Evolutionary conservation across 345 rosid genomes (phyloP).

Genomic region (Populus nigra): DNA sequence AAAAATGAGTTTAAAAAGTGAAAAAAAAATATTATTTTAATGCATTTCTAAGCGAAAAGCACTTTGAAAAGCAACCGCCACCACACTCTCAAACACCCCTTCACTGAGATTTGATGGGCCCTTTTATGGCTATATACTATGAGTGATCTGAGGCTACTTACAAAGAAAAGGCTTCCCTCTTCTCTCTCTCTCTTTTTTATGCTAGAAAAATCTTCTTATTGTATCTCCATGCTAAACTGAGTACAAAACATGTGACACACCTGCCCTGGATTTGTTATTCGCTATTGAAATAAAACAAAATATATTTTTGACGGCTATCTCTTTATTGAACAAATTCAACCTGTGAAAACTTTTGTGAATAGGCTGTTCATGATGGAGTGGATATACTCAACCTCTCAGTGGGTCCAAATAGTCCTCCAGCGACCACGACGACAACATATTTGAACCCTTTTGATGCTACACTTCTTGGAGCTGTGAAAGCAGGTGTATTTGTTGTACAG

Average conservation of each 20-base stretch:
- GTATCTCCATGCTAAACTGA: not conserved
- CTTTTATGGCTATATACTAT: not conserved
- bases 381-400: constrained; percentile 95
- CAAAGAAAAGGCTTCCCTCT: not conserved
- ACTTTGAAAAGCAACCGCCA: too few species aligned
- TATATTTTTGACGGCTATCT: not conserved
- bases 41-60: too few species aligned
- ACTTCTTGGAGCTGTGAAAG: constrained; percentile 94
- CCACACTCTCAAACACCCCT: too few species aligned
- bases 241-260: not conserved
- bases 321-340: constrained; percentile 5
- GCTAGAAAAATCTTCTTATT: not conserved
- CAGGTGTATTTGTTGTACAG: constrained; percentile 96
- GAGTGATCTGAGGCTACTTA: not conserved
- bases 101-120: not conserved
- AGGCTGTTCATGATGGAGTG: constrained; percentile 99
- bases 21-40: too few species aligned
- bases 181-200: not conserved
- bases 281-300: not conserved
- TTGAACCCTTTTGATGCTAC: constrained; percentile 94
- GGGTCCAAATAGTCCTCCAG: constrained; percentile 95
- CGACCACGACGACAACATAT: constrained; percentile 79
- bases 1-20: too few species aligned
- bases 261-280: not conserved
- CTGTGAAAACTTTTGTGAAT: constrained; percentile 15